phyloP scores from a whole-genome alignment of 192 early-diverging fungal species.

The Dispira parvispora region DNA sequence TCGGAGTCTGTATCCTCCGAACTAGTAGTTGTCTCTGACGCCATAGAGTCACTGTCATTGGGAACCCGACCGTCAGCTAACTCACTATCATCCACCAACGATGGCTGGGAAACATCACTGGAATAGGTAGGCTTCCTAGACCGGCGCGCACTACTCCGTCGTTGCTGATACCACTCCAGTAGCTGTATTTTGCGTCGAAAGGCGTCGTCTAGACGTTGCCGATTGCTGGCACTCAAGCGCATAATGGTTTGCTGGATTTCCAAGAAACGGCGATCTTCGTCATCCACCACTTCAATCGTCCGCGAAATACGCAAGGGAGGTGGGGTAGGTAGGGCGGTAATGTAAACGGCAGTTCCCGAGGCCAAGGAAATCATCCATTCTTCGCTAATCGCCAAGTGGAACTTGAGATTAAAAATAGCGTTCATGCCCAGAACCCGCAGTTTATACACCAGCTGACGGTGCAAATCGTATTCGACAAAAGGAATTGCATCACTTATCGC shows the following conservation, averaged over 20 bases:
- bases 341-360: constrained; percentile 51
- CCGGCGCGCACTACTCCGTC: too few relatives aligned
- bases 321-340: constrained; percentile 52
- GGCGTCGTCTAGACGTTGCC: constrained; percentile 36
- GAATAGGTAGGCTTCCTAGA: too few relatives aligned
- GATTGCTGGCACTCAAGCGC: constrained; percentile 43
- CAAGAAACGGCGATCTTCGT: constrained; percentile 47
- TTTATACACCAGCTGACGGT: constrained; percentile 66
- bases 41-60: too few relatives aligned
- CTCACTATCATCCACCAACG: too few relatives aligned
- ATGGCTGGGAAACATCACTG: too few relatives aligned
- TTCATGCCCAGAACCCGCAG: constrained; percentile 61
- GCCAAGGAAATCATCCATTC: constrained; percentile 44
- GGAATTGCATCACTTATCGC: constrained; percentile 62
- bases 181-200: constrained; percentile 16
- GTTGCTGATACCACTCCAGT: too few relatives aligned
- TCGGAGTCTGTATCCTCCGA: too few relatives aligned
- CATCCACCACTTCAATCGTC: constrained; percentile 53
- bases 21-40: too few relatives aligned
- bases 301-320: constrained; percentile 50
- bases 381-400: constrained; percentile 34
- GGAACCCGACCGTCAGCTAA: too few relatives aligned
- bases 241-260: constrained; percentile 55
- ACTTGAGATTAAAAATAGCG: constrained; percentile 48
- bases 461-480: constrained; percentile 68